These are phyloP conservation scores for Beauveria australis DNA, from an alignment of 2,329 filamentous ascomycete genomes.

Conservation along the genomic window DNA sequence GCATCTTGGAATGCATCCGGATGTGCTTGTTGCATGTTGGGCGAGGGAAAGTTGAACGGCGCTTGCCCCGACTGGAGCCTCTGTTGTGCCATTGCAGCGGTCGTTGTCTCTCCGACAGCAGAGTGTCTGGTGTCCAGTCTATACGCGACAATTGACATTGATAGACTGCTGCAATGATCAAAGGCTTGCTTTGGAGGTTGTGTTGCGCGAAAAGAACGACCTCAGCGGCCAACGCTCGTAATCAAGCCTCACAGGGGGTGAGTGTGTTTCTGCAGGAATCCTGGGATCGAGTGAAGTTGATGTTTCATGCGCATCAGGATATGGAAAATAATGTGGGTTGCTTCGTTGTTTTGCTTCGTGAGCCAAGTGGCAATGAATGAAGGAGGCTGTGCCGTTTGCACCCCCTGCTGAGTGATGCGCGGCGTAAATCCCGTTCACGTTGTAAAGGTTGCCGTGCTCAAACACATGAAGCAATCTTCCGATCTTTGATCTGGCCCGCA, in stretches of 20 bases:
- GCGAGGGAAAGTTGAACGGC: conserved; percentile 1
- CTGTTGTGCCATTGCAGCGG: background rate
- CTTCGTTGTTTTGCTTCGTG: too few species aligned
- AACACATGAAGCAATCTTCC: background rate
- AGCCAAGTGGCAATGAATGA: too few species aligned
- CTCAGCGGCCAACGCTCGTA: background rate
- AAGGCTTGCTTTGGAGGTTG: background rate
- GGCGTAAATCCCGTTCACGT: too few species aligned
- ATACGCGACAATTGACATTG: background rate
- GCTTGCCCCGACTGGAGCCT: background rate
- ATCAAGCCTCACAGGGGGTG: background rate
- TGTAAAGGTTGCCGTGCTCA: background rate
- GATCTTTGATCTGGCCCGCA: background rate
- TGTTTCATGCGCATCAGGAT: background rate
- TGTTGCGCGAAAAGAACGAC: background rate
- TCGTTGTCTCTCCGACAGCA: too few species aligned
- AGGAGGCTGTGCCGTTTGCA: too few species aligned
- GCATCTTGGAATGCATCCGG: background rate
- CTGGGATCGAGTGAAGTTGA: background rate
- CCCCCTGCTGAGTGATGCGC: too few species aligned
- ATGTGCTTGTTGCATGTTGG: background rate
- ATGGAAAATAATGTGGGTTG: too few species aligned
- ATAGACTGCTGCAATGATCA: background rate
- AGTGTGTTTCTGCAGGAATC: background rate
- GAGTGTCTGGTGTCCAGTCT: background rate